Base-by-base conservation (phyloP, 805 yeast genomes). In the Myxozyma neotropica region DNA sequence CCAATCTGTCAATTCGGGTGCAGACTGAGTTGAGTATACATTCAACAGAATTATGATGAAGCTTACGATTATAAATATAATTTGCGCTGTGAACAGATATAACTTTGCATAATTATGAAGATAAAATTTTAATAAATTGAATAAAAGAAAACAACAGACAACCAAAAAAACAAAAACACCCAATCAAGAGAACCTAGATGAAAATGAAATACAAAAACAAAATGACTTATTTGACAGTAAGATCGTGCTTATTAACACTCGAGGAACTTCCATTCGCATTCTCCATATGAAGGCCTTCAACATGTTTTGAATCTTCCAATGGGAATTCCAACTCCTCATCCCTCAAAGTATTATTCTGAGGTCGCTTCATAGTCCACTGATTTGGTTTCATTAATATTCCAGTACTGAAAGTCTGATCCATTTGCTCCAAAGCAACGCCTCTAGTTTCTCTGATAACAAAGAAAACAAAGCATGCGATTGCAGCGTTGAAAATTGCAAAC, bases 371-470 rank as follows among this genome's bases (percentile, higher is more conserved):
- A 29, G 50, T 36, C 64, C 64, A 60, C 24, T 57, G 49, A 29
- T 17, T 42, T 8, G 48, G 64, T 40, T 44, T 40, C 64, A 60
- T 60, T 38, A 60, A 24, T 36, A 57, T 46, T 6, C 64, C 64
- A 24, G 53, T 51, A 15, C 36, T 6, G 49, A 87, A 88, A 17
- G 87, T 88, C 51, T 83, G 85, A 70, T 87, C 93, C 70, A 87
- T 78, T 72, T 87, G 90, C 73, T 88, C 94, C 68, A 87, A 80
- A 0, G 93, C 85, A 63, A 84, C 80, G 35, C 83, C 83, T 74
- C 83, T 83, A 1, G 92, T 87, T 70, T 87, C 92, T 2, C 91
- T 88, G 24, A 79, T 71, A 71, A 75, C 74, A 49, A 76, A 71
- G 64, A 80, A 79, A 19, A 82, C 82, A 59, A 87, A 75, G 83